These are phyloP conservation scores for Lactifluus subvellereus DNA, from an alignment of 768 basidiomycete species.

Conservation along the genomic window DNA sequence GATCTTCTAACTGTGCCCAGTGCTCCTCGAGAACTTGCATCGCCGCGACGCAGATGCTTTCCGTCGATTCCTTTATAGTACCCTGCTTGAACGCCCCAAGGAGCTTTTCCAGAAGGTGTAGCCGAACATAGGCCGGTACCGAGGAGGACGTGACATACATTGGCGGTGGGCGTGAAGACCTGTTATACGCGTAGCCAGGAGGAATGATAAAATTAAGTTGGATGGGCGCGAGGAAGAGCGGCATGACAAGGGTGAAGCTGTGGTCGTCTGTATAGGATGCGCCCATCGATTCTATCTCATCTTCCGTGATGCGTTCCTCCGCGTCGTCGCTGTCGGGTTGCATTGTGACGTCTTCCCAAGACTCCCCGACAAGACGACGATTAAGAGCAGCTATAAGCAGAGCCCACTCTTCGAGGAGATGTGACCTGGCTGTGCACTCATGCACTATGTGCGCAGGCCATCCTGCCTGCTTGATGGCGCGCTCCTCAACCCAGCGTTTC, in stretches of 20 bases:
- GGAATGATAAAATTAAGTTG: slow-evolving; percentile 62
- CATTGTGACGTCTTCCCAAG: slow-evolving; percentile 25
- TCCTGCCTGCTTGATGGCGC: slow-evolving; percentile 76
- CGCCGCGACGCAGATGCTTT: slow-evolving; percentile 66
- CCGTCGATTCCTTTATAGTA: slow-evolving; percentile 55
- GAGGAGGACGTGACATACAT: slow-evolving; percentile 69
- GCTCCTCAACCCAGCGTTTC: slow-evolving; percentile 74
- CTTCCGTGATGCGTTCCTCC: slow-evolving; percentile 37
- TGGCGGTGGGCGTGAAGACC: slow-evolving; percentile 48
- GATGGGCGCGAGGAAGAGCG: slow-evolving; percentile 59
- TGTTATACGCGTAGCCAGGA: slow-evolving; percentile 40
- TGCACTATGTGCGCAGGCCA: slow-evolving; percentile 71
- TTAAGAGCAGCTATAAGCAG: slow-evolving; percentile 52
- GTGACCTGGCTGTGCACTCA: slow-evolving; percentile 38
- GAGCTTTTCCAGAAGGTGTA: slow-evolving; percentile 69
- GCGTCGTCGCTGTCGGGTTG: slow-evolving; percentile 1
- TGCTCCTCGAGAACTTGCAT: slow-evolving; percentile 66
- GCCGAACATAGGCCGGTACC: slow-evolving; percentile 72
- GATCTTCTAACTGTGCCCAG: slow-evolving; percentile 59
- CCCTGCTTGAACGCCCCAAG: slow-evolving; percentile 49
- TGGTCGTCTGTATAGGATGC: slow-evolving; percentile 42
- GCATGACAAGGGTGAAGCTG: slow-evolving; percentile 45
- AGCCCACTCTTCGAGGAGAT: slow-evolving; percentile 45
- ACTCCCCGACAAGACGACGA: slow-evolving; percentile 46
- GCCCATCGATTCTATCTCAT: slow-evolving; percentile 37